Conservation (phyloP, 2,329 filamentous ascomycete genomes). For the Alternaria postmessia region DNA sequence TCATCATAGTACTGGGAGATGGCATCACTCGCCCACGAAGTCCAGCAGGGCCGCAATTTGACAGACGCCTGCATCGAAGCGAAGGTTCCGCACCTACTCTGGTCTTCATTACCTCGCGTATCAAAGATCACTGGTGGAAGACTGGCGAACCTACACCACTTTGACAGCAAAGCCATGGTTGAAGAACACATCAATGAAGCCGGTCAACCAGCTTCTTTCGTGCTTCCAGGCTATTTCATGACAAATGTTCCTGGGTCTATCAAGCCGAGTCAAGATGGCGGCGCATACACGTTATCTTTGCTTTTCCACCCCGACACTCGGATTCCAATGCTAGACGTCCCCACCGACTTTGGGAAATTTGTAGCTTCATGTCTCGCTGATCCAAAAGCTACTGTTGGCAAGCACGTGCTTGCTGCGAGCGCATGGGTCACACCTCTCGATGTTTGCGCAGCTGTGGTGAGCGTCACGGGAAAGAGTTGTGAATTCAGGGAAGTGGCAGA, state of each 20-base stretch:
- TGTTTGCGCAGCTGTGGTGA: constrained; percentile 14
- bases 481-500: constrained; percentile 11
- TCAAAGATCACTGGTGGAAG: constrained; percentile 40
- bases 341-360: constrained; percentile 28
- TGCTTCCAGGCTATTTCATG: no score
- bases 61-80: constrained; percentile 18
- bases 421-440: constrained; percentile 19
- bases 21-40: constrained; percentile 15
- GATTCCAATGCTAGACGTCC: constrained; percentile 27
- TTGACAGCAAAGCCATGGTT: constrained; percentile 65
- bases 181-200: constrained; percentile 62
- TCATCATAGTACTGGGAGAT: constrained; percentile 15
- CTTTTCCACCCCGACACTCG: constrained; percentile 18
- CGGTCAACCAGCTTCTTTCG: constrained; percentile 11
- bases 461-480: constrained; percentile 10
- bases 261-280: constrained; percentile 26
- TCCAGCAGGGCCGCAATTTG: constrained; percentile 30
- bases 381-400: constrained; percentile 13
- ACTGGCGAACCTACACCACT: constrained; percentile 55
- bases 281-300: constrained; percentile 12
- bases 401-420: constrained; percentile 14
- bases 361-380: constrained; percentile 21
- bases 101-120: constrained; percentile 30
- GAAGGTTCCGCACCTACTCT: constrained; percentile 31
- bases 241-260: constrained; percentile 49